phyloP scores from a whole-genome alignment of 768 basidiomycete genomes.

The Fomitopsis pulvina region DNA sequence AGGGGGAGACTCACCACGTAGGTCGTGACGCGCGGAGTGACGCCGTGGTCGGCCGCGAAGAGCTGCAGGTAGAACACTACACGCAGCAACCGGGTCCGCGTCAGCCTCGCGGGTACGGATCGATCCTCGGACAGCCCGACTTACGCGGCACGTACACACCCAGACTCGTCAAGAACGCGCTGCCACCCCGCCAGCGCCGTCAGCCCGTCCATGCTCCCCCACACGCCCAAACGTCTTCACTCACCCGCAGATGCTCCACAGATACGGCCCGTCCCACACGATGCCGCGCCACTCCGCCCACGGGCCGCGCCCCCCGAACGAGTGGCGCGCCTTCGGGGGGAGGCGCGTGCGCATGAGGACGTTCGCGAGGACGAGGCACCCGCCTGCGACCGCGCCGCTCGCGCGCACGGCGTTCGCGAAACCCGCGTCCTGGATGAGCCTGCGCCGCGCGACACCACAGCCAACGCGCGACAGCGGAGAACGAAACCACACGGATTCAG shows the following conservation, averaged over 20 bases:
- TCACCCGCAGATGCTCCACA: slow-evolving; percentile 13
- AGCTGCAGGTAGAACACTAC: slow-evolving; percentile 22
- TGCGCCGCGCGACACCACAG: slow-evolving; percentile 38
- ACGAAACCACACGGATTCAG: neutral
- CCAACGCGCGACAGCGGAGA: slow-evolving; percentile 42
- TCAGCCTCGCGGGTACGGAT: neutral
- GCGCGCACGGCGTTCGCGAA: slow-evolving; percentile 37
- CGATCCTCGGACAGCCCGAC: neutral
- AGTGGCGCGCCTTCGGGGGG: neutral
- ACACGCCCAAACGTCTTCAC: neutral
- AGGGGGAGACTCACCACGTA: slow-evolving; percentile 14
- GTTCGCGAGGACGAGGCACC: slow-evolving; percentile 15
- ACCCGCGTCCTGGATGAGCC: slow-evolving; percentile 28
- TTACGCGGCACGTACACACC: slow-evolving; percentile 20
- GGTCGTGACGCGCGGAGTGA: slow-evolving; percentile 15
- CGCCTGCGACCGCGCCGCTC: slow-evolving; percentile 34
- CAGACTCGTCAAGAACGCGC: slow-evolving; percentile 14
- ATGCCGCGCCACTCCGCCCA: slow-evolving; percentile 1
- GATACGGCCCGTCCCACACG: slow-evolving; percentile 16
- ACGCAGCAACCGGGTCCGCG: neutral
- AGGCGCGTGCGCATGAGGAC: slow-evolving; percentile 16
- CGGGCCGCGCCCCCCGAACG: neutral
- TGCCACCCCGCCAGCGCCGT: neutral
- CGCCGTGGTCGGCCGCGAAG: slow-evolving; percentile 15
- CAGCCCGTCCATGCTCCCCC: neutral